Percentiles rank a stretch among this genome's conserved stretches.
These are phyloP conservation scores for Malassezia cuniculi DNA, from an alignment of 1,284 basidiomycete species.

Conservation along the genomic window DNA sequence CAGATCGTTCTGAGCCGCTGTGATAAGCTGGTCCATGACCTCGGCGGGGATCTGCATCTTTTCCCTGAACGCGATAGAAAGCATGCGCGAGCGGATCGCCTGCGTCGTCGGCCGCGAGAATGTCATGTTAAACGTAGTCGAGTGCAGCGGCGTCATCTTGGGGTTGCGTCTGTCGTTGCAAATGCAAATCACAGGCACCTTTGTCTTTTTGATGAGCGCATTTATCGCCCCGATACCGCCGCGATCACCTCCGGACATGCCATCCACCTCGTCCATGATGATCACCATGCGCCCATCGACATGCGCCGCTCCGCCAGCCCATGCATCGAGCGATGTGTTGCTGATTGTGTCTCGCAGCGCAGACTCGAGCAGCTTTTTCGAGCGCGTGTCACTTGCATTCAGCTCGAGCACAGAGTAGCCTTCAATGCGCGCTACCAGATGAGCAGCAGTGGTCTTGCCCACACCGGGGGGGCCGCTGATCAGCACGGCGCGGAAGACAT, in stretches of 20 bases:
- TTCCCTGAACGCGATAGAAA: constrained; percentile 57
- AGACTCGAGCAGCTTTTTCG: constrained; percentile 90
- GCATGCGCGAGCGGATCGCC: constrained; percentile 49
- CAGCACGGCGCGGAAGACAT: constrained; percentile 70
- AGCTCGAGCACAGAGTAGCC: constrained; percentile 87
- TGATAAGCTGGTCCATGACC: constrained; percentile 80
- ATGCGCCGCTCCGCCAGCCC: constrained; percentile 47
- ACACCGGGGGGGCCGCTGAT: constrained; percentile 90
- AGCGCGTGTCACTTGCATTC: constrained; percentile 87
- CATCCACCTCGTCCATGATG: constrained; percentile 99
- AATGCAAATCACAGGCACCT: constrained; percentile 95
- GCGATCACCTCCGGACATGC: constrained; percentile 93
- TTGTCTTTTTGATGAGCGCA: constrained; percentile 81
- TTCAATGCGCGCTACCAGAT: constrained; percentile 72
- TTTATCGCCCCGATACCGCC: constrained; percentile 90
- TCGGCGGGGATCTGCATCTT: constrained; percentile 79
- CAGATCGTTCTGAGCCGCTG: constrained; percentile 81
- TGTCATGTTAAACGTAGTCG: constrained; percentile 61
- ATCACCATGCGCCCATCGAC: constrained; percentile 71
- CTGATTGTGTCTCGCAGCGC: constrained; percentile 37
- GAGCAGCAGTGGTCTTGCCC: constrained; percentile 92
- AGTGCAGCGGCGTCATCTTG: constrained; percentile 76
- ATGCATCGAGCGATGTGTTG: constrained; percentile 72
- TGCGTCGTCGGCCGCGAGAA: constrained; percentile 33
- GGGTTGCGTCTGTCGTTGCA: constrained; percentile 75